These are phyloP conservation scores for Geotrichum aggregatum DNA, from an alignment of 1,139 yeast species.

Conservation along the genomic window DNA sequence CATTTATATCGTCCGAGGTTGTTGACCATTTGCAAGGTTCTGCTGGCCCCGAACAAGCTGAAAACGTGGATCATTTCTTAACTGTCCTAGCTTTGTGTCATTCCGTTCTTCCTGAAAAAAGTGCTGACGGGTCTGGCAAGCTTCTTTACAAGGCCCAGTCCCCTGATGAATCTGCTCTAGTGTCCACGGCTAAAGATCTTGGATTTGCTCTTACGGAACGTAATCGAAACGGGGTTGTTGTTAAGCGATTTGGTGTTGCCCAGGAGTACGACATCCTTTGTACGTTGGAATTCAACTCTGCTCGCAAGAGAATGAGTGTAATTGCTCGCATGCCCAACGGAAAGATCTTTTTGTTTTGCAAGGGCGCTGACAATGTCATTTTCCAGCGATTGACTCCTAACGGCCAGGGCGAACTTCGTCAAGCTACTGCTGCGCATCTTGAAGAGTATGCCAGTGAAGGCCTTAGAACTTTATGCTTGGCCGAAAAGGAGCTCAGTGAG, in stretches of 20 bases:
- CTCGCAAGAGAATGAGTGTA: constrained; percentile 95
- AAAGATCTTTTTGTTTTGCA: constrained; percentile 60
- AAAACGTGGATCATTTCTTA: constrained; percentile 74
- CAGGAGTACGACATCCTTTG: constrained; percentile 71
- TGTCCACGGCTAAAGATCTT: constrained; percentile 85
- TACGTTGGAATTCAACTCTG: constrained; percentile 79
- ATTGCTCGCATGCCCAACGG: constrained; percentile 61
- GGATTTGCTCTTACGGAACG: constrained; percentile 80
- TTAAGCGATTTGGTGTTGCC: constrained; percentile 71
- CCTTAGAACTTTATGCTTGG: constrained; percentile 87
- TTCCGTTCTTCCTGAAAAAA: constrained; percentile 77
- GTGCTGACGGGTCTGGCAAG: constrained; percentile 53
- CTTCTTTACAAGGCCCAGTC: constrained; percentile 83
- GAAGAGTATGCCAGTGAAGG: constrained; percentile 97
- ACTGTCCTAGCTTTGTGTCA: constrained; percentile 85
- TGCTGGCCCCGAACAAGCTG: constrained; percentile 54
- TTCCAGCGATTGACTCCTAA: constrained; percentile 60
- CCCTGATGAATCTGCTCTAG: constrained; percentile 98
- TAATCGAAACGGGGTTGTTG: constrained; percentile 62
- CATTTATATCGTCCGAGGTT: constrained; percentile 72
- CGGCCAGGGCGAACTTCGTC: constrained; percentile 55
- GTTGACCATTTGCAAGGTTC: constrained; percentile 51
- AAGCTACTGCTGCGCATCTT: constrained; percentile 73
- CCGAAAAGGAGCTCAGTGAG: constrained; percentile 68
- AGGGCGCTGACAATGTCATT: constrained; percentile 94